Base-by-base conservation (phyloP, 352 stramenopile species). In the Blastocystis sp. region DNA sequence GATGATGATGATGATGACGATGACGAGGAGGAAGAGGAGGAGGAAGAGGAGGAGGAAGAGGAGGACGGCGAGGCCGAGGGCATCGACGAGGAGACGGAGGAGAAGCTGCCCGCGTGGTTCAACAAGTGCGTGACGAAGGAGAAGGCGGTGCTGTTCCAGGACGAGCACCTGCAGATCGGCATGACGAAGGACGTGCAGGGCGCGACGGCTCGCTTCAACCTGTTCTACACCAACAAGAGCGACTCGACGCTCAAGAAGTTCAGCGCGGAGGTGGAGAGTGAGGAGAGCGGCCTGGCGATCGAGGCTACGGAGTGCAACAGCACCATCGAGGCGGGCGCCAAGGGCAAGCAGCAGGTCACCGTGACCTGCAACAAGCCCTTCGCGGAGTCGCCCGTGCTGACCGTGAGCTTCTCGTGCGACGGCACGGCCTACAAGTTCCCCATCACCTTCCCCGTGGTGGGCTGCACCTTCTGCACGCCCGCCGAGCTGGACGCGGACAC, bases 191-290 rank as follows among this genome's bases (percentile, higher is more conserved):
- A 66, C 61, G 59, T 89, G 28, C 93, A 98, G 89, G 98, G 93
- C n/a, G 93, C 93, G 10, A 93, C 97, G 88, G 95, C 94, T 23
- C 91, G 94, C 60, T 92, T 98, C 88, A 95, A 93, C n/a, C 90
- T 98, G 23, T 98, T 98, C 90, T 97, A 97, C 89, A 94, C 94
- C 86, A 98, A 98, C 91, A 95, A 98, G 88, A 92, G 92, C 76
- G 91, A 89, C 52, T 91, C 93, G 43, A 90, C 91, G 11, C 89
- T 98, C 62, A 91, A 89, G 21, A 90, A 95, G 65, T 96, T 98
- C 90, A 79, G 64, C 40, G 78, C 78, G 38, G 64, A 76, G 64
- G 14, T 88, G 40, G 62, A 52, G 21, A 56, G 21, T 10, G 78
- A 88, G 38, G 78, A 79, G 64, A 60, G 45, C 14, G 78, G 78